Percentiles rank a stretch among this genome's conserved stretches.
These are phyloP conservation scores for Penicillium arizonense DNA, from an alignment of 495 filamentous ascomycete genomes.

Conservation along the genomic window DNA sequence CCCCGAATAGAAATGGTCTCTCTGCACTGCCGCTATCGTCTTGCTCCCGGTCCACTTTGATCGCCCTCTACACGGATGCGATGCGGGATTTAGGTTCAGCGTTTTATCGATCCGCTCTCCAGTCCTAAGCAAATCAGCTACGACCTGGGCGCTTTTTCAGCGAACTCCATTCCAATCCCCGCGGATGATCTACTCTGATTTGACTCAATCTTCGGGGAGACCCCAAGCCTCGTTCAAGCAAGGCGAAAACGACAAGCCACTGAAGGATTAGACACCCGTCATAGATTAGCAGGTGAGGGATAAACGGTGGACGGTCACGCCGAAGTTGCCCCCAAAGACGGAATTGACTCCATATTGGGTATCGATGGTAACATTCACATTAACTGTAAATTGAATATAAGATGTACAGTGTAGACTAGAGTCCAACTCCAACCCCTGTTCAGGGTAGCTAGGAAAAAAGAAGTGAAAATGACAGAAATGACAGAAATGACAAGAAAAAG, in stretches of 20 bases:
- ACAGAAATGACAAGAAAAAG: constrained; percentile 6
- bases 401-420: too few relatives aligned
- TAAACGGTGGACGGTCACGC: constrained; percentile 1
- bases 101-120: constrained; percentile 39
- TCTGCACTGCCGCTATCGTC: constrained; percentile 22
- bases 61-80: constrained; percentile 30
- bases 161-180: constrained; percentile 9
- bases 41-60: constrained; percentile 20
- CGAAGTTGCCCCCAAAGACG: background rate
- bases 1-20: background rate
- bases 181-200: constrained; percentile 25
- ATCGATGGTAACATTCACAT: background rate
- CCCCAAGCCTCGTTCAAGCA: background rate
- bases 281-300: constrained; percentile 1
- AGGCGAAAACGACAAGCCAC: constrained; percentile 15
- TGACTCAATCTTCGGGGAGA: background rate
- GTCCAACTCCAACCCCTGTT: too few relatives aligned
- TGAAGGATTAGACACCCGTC: constrained; percentile 13
- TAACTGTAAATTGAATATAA: too few relatives aligned
- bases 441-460: constrained; percentile 8
- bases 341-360: background rate
- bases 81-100: constrained; percentile 43
- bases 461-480: constrained; percentile 1
- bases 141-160: constrained; percentile 4
- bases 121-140: constrained; percentile 30